Evolutionary conservation across 108 stramenopile genomes (phyloP), one percentile per base, ranked within the genome.

Genomic region (Cyclotella atomus): DNA sequence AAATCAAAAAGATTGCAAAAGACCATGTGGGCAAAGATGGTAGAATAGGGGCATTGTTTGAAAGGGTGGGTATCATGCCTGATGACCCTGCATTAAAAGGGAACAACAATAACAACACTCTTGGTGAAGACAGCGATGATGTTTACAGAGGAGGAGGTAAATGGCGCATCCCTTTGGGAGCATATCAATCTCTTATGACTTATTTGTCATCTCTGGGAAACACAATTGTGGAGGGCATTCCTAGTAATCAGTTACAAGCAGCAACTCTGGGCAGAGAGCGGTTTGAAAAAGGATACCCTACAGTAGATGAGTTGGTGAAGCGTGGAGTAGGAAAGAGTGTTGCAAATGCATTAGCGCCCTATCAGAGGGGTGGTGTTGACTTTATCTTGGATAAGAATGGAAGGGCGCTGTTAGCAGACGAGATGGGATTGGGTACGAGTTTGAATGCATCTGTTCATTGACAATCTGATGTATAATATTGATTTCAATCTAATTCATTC

Each of bases 281-380:
- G 17, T 66, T 87, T 50, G 87, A 85, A 50, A 83, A 74, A 52
- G 85, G 74, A 1, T 87, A 76, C 50, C 88, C 94, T 3, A 66
- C 81, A 9, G 71, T 65, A 0, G 55, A 82, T 8, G 81, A 81
- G 52, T 62, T 95, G 38, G 20, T 92, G 7, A 17, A 70, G 1
- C 50, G 65, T 4, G 92, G 92, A 10, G 90, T 96, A 2, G 85
- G 88, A 6, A 53, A 59, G 8, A 73, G 71, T 27, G 59, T 96
- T 8, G 88, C 91, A 0, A 62, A 25, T 0, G 82, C 91, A 9
- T 65, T 96, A 65, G 91, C 95, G 0, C 91, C 95, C 2, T 96
- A 91, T 77, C 95, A 96, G 60, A 73, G 95, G 0, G 87, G 82
- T 16, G 92, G 92, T 10, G 95, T 96, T 0, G 92, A 93, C 16